Evolutionary conservation across 345 rosid species (phyloP).

Genomic region (Ceriops tagal): DNA sequence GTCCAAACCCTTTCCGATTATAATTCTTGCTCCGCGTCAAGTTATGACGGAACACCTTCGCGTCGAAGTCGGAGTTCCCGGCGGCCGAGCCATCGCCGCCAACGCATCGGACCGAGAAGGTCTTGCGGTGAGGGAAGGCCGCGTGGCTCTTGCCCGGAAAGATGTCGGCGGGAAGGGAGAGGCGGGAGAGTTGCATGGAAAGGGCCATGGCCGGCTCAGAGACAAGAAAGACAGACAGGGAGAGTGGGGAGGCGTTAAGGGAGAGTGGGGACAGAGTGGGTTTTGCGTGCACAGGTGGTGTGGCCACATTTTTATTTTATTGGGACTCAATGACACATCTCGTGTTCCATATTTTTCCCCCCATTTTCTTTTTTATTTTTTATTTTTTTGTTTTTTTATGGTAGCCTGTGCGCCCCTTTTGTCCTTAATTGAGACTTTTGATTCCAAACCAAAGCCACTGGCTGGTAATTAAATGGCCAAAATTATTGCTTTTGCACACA

Average conservation of each 20-base stretch:
- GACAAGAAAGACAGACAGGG: neutral
- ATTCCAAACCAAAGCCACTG: no score
- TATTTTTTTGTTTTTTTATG: neutral
- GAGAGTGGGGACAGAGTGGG: neutral
- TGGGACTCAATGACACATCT: neutral
- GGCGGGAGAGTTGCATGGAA: conserved; percentile 61
- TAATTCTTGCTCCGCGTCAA: conserved; percentile 80
- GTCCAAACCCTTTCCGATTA: conserved; percentile 80
- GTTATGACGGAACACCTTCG: conserved; percentile 71
- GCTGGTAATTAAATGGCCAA: no score
- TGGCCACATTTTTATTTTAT: neutral
- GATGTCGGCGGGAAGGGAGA: conserved; percentile 38
- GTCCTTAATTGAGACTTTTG: no score
- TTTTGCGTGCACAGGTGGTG: neutral
- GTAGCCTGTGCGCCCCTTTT: neutral
- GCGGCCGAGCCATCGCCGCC: conserved; percentile 32
- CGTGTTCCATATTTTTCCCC: neutral
- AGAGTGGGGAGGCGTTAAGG: conserved; percentile 4
- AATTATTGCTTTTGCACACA: no score
- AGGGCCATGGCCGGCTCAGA: conserved; percentile 45
- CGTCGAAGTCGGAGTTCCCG: conserved; percentile 69
- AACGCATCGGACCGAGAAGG: conserved; percentile 48
- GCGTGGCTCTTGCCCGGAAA: conserved; percentile 9
- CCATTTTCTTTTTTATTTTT: neutral
- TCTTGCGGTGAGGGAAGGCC: conserved; percentile 30